phyloP scores from a whole-genome alignment of 805 yeast species.

The Saccharomycopsis synnaedendra region DNA sequence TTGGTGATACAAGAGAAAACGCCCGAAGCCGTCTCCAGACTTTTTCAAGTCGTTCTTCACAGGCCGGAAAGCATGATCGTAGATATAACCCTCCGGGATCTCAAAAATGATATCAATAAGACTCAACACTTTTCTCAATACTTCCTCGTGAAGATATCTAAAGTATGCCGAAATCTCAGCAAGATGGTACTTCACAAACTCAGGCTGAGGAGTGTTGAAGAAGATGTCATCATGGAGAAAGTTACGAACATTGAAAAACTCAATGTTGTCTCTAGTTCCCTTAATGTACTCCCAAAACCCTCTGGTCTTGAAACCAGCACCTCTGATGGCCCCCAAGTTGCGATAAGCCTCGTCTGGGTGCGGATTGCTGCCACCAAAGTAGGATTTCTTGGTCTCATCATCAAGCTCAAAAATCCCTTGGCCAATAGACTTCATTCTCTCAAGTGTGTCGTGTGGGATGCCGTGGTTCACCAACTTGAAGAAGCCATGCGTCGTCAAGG shows the following conservation, averaged over 20 bases:
- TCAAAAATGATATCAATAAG: conserved; percentile 35
- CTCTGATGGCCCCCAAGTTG: conserved; percentile 34
- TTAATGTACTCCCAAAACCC: conserved; percentile 37
- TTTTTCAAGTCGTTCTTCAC: conserved; percentile 22
- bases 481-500: conserved; percentile 33
- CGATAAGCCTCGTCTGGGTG: conserved; percentile 20
- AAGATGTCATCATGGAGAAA: conserved; percentile 26
- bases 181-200: conserved; percentile 27
- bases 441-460: conserved; percentile 23
- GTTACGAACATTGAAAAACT: conserved; percentile 32
- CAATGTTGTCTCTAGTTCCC: conserved; percentile 32
- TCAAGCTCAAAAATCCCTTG: conserved; percentile 31
- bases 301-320: conserved; percentile 35
- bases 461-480: conserved; percentile 34
- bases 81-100: conserved; percentile 35
- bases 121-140: conserved; percentile 26
- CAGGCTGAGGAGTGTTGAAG: conserved; percentile 26
- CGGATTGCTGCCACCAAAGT: conserved; percentile 29
- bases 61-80: conserved; percentile 26
- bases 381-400: conserved; percentile 27
- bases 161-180: conserved; percentile 30
- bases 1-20: conserved; percentile 29
- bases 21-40: conserved; percentile 30
- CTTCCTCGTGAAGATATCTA: conserved; percentile 26
- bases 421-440: conserved; percentile 28